A percentile compares a stretch with the other conserved stretches of the same genome.
phyloP scores from a whole-genome alignment of 306 rosid species.

The Pterocarpus santalinus region DNA sequence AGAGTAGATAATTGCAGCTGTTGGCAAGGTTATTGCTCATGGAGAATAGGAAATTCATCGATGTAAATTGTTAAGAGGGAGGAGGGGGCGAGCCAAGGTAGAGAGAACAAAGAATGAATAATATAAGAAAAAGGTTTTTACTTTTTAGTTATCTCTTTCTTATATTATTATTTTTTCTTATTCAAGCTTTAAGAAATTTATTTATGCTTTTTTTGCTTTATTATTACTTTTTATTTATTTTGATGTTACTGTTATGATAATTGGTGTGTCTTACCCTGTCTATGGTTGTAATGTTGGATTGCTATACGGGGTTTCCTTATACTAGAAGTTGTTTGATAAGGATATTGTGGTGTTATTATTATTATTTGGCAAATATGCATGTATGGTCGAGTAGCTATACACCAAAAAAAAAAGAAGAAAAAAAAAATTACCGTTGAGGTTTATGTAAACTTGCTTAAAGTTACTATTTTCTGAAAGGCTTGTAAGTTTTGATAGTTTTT shows the following conservation, averaged over 20 bases:
- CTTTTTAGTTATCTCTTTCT: background rate
- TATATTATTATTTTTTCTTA: background rate
- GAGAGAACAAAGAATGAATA: background rate
- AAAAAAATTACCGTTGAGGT: background rate
- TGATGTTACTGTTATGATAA: background rate
- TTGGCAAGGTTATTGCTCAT: constrained; percentile 91
- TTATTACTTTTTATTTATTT: background rate
- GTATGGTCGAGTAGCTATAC: background rate
- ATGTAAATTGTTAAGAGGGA: constrained; percentile 26
- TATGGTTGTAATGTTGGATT: background rate
- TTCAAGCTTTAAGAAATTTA: background rate
- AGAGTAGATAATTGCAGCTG: constrained; percentile 78
- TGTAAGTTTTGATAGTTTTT: no score
- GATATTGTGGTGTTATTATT: background rate
- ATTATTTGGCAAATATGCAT: background rate
- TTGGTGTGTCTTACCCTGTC: background rate
- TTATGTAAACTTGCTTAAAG: background rate
- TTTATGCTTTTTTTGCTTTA: background rate
- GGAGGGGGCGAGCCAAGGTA: background rate
- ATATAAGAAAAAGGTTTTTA: background rate
- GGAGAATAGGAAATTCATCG: constrained; percentile 49
- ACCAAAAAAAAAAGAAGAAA: no score
- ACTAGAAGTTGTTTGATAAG: background rate
- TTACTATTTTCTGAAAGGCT: background rate
- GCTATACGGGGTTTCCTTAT: no score